Evolutionary conservation across 2,329 filamentous ascomycete genomes (phyloP).

Genomic region (Helotiales sp.): DNA sequence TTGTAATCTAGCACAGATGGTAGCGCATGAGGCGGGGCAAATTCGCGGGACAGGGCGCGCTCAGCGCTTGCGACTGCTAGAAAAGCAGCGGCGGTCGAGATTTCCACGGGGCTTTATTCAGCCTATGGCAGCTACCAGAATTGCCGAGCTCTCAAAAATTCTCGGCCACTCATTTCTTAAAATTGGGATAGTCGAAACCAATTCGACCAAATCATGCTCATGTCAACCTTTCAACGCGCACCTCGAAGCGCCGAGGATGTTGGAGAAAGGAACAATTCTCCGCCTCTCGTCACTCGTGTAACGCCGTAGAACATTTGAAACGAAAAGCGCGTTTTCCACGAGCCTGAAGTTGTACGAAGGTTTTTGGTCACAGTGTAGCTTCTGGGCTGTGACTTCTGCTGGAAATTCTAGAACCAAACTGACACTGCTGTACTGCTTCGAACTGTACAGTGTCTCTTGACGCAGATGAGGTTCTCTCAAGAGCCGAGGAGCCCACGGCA

Average conservation of each 20-base stretch:
- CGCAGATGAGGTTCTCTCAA: constrained; percentile 10
- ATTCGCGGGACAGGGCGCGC: constrained; percentile 21
- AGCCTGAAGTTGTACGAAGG: constrained; percentile 13
- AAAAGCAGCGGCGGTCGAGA: constrained; percentile 19
- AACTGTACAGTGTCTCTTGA: too few species aligned
- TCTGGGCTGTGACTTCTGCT: constrained; percentile 6
- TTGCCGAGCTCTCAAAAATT: constrained; percentile 19
- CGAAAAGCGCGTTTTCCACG: neutral
- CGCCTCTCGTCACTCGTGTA: constrained; percentile 1
- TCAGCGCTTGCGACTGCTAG: constrained; percentile 23
- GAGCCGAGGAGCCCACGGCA: constrained; percentile 1
- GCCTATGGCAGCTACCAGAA: constrained; percentile 21
- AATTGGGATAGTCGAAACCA: constrained; percentile 30
- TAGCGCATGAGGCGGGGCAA: constrained; percentile 15
- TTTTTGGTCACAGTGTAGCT: neutral
- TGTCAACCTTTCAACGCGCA: constrained; percentile 43
- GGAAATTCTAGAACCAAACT: constrained; percentile 10
- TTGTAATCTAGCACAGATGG: constrained; percentile 3
- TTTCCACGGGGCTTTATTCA: constrained; percentile 14
- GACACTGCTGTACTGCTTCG: too few species aligned
- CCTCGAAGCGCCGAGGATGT: constrained; percentile 42
- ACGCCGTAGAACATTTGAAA: neutral
- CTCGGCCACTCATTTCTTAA: constrained; percentile 28
- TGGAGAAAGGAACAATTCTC: neutral
- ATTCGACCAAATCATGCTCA: constrained; percentile 27